Conservation (phyloP, 306 rosid genomes). For the Casuarina glauca region DNA sequence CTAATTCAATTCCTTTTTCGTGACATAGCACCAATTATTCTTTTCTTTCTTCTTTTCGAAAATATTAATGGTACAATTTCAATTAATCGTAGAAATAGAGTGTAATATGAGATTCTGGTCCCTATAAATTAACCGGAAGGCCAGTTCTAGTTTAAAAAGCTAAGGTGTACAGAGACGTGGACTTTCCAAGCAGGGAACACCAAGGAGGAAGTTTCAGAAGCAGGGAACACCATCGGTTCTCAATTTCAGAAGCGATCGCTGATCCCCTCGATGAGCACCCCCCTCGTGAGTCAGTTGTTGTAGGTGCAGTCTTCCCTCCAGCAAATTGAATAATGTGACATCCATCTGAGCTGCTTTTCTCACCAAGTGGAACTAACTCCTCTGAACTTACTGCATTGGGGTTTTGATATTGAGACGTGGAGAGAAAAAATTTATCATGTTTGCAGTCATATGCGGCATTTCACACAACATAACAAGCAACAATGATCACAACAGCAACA, state of each 20-base stretch:
- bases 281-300: slow-evolving; percentile 1
- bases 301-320: slow-evolving; percentile 75
- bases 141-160: slow-evolving; percentile 58
- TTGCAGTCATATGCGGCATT: slow-evolving; percentile 7
- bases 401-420: slow-evolving; percentile 10
- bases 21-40: no score
- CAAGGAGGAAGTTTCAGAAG: slow-evolving; percentile 76
- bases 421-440: slow-evolving; percentile 15
- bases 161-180: slow-evolving; percentile 71
- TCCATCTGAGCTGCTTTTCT: slow-evolving; percentile 54
- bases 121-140: slow-evolving; percentile 65
- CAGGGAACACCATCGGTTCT: slow-evolving; percentile 90
- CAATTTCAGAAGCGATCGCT: slow-evolving; percentile 62
- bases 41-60: not conserved
- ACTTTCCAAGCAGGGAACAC: slow-evolving; percentile 93
- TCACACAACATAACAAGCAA: not conserved
- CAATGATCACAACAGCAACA: not conserved
- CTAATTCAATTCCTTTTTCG: no score
- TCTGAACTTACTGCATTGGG: slow-evolving; percentile 51
- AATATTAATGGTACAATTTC: not conserved
- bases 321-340: slow-evolving; percentile 86
- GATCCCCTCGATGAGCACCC: not conserved
- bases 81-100: not conserved
- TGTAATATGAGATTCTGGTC: slow-evolving; percentile 6
- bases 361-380: slow-evolving; percentile 54